Base-by-base conservation (phyloP, 75 land plant species). In the Isoetes taiwanensis region DNA sequence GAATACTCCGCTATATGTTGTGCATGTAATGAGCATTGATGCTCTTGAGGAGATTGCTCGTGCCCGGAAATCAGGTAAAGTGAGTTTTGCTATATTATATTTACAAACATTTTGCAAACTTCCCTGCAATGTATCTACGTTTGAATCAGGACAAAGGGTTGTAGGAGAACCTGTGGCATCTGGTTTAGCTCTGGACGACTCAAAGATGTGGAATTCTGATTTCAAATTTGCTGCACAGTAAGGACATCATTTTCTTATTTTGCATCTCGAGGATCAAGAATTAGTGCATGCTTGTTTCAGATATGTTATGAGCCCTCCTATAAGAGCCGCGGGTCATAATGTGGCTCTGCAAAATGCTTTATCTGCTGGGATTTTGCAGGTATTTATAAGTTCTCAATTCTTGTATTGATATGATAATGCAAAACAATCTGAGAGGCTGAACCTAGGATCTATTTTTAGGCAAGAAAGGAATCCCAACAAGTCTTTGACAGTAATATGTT, bases 1-100 rank as follows among this genome's bases (percentile, higher is more conserved):
- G n/a, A 88, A 88, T 57, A 88, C 96, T 24, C 98, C 98, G n/a
- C 67, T 93, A 0, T 93, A 93, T 79, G 81, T 93, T 9, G 98
- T 93, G 62, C 98, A 93, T 76, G 98, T 88, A 38, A 93, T 93
- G 98, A 93, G 98, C 76, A 84, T 75, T 64, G 98, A 93, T 69
- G 98, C 98, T 2, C 69, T 93, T 72, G 90, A 93, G 58, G 98
- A 93, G 56, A 80, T 93, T 61, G 82, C 85, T 28, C 83, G 76
- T 46, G 98, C 98, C 58, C 84, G 79, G 38, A 76, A 72, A 68
- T 55, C 86, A 68, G 98, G 97, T 86, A 34, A 17, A 57, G 6
- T 24, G 21, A 52, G 2, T 60, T 24, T 54, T 4, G 14, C 25
- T 10, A 30, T 21, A 6, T 24, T 54, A 12, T 19, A 48, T 11